Evolutionary conservation across 2,329 filamentous ascomycete genomes (phyloP), one percentile per base, ranked within the genome.

Genomic region (Zymoseptoria passerinii): DNA sequence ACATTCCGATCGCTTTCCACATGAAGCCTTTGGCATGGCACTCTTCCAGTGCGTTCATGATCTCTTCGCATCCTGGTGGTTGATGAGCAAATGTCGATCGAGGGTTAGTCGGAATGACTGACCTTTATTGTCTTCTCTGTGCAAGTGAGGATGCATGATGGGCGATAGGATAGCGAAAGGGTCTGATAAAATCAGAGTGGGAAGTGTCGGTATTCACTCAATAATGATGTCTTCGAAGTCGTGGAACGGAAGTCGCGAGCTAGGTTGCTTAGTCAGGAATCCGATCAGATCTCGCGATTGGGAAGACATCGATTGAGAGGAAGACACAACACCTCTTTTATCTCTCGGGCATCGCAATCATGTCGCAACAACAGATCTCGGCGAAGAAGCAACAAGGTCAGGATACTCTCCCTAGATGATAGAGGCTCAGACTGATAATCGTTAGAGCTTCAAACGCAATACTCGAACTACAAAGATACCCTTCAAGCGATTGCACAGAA

Each of bases 401-500:
- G 35, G n/a, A 66, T 60, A 19, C 18, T 9, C 13, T 53, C 50
- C 51, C 13, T 48, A 52, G 1, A 28, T 52, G 8, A n/a, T 10
- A 40, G 8, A 10, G 18, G 35, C 1, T n/a, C 13, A 16, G 49
- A 48, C 57, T 62, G 55, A 65, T 29, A 18, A 10, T 13, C 8
- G 1, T 5, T 67, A 94, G 89, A 94, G 72, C 83, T 94, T 65
- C 89, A 94, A 76, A 77, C 81, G 53, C 88, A 89, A 67, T 94
- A 94, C 73, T 83, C 83, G 65, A 90, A 85, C 75, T 92, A 82
- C 79, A 87, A 86, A 70, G 85, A 82, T 69, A 84, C 80, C 35
- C 83, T 99, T 59, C 92, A 97, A 76, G 89, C 94, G 71, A 85
- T 99, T 69, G 94, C 94, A 28, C 87, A 91, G 71, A 97, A 96